These are phyloP conservation scores for Globisporangium orthogonon DNA, from an alignment of 352 stramenopile genomes.

Conservation along the genomic window DNA sequence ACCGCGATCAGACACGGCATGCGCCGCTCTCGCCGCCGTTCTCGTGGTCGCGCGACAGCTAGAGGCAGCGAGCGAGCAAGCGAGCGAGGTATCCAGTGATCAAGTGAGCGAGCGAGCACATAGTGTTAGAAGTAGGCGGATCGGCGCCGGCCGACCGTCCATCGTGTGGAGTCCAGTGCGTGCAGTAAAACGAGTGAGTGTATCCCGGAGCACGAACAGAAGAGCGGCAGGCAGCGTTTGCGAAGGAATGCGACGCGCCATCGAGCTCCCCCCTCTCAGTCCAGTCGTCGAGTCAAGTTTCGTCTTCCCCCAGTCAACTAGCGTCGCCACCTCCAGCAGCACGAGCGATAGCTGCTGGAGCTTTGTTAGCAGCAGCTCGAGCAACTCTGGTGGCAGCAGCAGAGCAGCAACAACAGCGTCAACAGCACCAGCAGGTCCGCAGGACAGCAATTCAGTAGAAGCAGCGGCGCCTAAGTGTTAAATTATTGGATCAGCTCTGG, in stretches of 20 bases:
- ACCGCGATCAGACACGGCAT: conserved; percentile 7
- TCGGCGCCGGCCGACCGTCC: background rate
- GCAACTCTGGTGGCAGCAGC: background rate
- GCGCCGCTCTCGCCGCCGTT: conserved; percentile 12
- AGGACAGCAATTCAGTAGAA: background rate
- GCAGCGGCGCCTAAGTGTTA: conserved; percentile 15
- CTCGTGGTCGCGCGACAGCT: conserved; percentile 6
- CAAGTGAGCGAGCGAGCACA: background rate
- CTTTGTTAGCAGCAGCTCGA: background rate
- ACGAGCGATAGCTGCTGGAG: too few relatives aligned
- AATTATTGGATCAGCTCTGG: conserved; percentile 27
- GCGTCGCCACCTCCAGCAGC: background rate
- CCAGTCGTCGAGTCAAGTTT: background rate
- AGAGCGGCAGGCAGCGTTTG: background rate
- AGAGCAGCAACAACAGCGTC: background rate
- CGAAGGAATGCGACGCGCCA: background rate
- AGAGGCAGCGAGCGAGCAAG: background rate
- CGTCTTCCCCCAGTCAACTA: background rate
- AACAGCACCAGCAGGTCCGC: background rate
- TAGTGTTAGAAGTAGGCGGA: conserved; percentile 1
- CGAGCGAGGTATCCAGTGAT: background rate
- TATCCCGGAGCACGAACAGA: background rate
- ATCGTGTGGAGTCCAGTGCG: conserved; percentile 7
- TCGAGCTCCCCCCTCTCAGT: too few relatives aligned
- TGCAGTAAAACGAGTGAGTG: background rate